These are phyloP conservation scores for Candida tunisiensis DNA, from an alignment of 1,139 yeast genomes.

Conservation along the genomic window DNA sequence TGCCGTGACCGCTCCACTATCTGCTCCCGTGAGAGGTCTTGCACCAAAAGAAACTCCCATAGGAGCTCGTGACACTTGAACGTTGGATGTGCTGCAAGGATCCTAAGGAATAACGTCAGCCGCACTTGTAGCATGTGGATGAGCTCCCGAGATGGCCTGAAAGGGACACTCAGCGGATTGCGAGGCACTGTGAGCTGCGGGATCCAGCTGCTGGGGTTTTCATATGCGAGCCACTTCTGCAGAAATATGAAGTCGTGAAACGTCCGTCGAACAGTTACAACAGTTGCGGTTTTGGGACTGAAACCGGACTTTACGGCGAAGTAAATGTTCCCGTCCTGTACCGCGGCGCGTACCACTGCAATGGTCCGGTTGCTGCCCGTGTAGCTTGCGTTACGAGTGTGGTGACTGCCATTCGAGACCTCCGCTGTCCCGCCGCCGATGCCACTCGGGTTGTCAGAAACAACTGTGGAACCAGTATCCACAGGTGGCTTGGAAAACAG, in stretches of 20 bases:
- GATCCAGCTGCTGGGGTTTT: slow-evolving; percentile 21
- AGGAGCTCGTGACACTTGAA: slow-evolving; percentile 21
- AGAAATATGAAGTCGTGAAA: slow-evolving; percentile 25
- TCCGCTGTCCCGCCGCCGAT: too few relatives aligned
- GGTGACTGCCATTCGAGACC: too few relatives aligned
- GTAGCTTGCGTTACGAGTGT: too few relatives aligned
- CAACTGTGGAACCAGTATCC: slow-evolving; percentile 7
- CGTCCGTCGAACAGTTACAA: slow-evolving; percentile 19
- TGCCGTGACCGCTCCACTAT: slow-evolving; percentile 18
- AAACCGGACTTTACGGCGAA: slow-evolving; percentile 17
- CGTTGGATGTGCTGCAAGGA: slow-evolving; percentile 21
- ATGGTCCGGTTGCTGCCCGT: too few relatives aligned
- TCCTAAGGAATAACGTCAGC: slow-evolving; percentile 30
- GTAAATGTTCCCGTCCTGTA: slow-evolving; percentile 12
- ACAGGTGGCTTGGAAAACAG: slow-evolving; percentile 17
- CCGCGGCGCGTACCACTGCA: too few relatives aligned
- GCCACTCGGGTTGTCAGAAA: too few relatives aligned
- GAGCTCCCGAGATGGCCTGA: slow-evolving; percentile 19
- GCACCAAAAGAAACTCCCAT: slow-evolving; percentile 28
- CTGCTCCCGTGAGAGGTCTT: slow-evolving; percentile 19
- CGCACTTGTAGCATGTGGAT: slow-evolving; percentile 32
- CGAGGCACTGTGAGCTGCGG: slow-evolving; percentile 15
- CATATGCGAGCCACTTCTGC: slow-evolving; percentile 20
- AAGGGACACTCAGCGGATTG: slow-evolving; percentile 19
- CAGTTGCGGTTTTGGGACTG: slow-evolving; percentile 5